A percentile compares a stretch with the other conserved stretches of the same genome.
Conservation (phyloP, 2,329 filamentous ascomycete genomes). For the Periconia sp. region DNA sequence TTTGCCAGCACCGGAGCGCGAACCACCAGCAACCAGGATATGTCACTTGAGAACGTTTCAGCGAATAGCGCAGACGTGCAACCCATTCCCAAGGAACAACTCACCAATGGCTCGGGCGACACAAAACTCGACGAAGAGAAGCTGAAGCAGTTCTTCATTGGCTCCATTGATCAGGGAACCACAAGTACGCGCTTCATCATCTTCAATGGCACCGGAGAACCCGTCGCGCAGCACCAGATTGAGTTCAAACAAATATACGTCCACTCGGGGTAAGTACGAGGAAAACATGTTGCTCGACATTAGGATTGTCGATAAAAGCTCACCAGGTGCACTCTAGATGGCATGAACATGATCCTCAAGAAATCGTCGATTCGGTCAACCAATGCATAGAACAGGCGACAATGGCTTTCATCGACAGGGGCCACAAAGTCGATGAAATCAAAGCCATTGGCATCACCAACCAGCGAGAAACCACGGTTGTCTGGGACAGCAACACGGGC, state of each 20-base stretch:
- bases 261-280: slow-evolving; percentile 70
- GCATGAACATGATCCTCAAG: slow-evolving; percentile 85
- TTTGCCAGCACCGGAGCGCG: background rate
- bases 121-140: slow-evolving; percentile 35
- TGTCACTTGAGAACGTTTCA: slow-evolving; percentile 33
- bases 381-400: slow-evolving; percentile 78
- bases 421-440: slow-evolving; percentile 69
- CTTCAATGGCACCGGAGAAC: slow-evolving; percentile 77
- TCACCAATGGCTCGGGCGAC: slow-evolving; percentile 16
- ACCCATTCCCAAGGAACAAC: slow-evolving; percentile 34
- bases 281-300: background rate
- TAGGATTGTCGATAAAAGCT: slow-evolving; percentile 4
- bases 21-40: slow-evolving; percentile 6
- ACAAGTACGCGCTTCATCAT: slow-evolving; percentile 89
- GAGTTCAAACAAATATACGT: slow-evolving; percentile 86
- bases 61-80: slow-evolving; percentile 29
- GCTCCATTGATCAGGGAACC: slow-evolving; percentile 88
- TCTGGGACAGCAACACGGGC: slow-evolving; percentile 81
- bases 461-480: slow-evolving; percentile 84
- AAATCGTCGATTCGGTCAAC: slow-evolving; percentile 74
- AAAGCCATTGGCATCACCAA: slow-evolving; percentile 84
- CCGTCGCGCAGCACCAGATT: slow-evolving; percentile 80
- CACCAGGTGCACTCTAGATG: slow-evolving; percentile 57
- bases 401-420: slow-evolving; percentile 69
- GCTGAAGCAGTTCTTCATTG: slow-evolving; percentile 67